Evolutionary conservation across 176 grass and related monocot genomes (phyloP).

Genomic region (Alopecurus myosuroides): DNA sequence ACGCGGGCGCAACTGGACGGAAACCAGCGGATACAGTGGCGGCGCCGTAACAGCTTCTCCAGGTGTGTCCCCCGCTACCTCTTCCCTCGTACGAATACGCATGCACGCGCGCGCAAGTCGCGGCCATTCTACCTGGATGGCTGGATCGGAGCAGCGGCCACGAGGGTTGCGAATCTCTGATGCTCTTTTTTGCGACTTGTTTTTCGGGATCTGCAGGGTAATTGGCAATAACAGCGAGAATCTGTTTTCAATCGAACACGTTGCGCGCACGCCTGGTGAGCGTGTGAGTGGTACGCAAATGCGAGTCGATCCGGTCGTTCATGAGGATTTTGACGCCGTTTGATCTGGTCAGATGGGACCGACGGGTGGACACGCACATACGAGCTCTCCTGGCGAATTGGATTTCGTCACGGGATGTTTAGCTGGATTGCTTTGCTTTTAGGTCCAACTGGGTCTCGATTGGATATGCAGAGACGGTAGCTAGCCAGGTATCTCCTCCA

Average conservation of each 20-base stretch:
- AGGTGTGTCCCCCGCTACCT: constrained; percentile 15
- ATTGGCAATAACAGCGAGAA: not conserved
- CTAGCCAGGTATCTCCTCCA: not conserved
- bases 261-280: not conserved
- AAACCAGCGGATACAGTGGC: not conserved
- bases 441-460: not conserved
- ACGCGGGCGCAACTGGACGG: not conserved
- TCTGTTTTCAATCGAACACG: not conserved
- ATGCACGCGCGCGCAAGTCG: not conserved
- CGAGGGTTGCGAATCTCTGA: not conserved
- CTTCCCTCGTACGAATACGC: not conserved
- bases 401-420: not conserved
- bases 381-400: not conserved
- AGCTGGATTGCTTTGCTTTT: not conserved
- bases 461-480: not conserved
- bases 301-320: not conserved
- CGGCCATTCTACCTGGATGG: not conserved
- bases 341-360: not conserved
- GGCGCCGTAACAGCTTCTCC: not conserved
- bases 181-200: not conserved
- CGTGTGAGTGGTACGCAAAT: not conserved
- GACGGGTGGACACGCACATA: not conserved
- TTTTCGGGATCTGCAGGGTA: not conserved
- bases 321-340: not conserved
- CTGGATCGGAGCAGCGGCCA: not conserved